These are phyloP conservation scores for Suhomyces kilbournensis DNA, from an alignment of 805 yeast species.

Conservation along the genomic window DNA sequence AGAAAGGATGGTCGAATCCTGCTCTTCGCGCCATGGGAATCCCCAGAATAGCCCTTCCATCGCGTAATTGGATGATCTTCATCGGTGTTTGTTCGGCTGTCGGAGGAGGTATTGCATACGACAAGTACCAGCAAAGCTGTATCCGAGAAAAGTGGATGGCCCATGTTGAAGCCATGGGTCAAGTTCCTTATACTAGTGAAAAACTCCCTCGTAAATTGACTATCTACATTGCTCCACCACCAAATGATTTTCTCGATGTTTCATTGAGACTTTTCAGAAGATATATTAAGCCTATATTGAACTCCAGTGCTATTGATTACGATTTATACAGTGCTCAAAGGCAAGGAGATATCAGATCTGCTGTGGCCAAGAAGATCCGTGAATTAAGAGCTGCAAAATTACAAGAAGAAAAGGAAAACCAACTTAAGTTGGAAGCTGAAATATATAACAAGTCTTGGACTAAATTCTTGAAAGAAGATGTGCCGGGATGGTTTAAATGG, in stretches of 20 bases:
- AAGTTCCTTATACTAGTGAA: constrained; percentile 42
- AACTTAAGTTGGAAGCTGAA: constrained; percentile 2
- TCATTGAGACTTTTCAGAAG: constrained; percentile 71
- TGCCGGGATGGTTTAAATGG: constrained; percentile 17
- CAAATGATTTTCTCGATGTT: constrained; percentile 80
- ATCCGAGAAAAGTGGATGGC: constrained; percentile 65
- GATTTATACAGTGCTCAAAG: constrained; percentile 72
- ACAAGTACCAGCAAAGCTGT: constrained; percentile 66
- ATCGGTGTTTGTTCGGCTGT: constrained; percentile 66
- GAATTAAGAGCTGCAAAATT: constrained; percentile 49
- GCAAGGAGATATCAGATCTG: constrained; percentile 83
- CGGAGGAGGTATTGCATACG: constrained; percentile 78
- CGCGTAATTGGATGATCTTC: constrained; percentile 91
- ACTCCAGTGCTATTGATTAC: constrained; percentile 80
- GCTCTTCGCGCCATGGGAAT: constrained; percentile 85
- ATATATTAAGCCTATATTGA: constrained; percentile 81
- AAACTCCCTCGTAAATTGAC: constrained; percentile 71
- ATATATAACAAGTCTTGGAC: constrained; percentile 26
- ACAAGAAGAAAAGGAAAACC: constrained; percentile 8
- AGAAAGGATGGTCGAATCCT: constrained; percentile 62
- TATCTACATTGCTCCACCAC: constrained; percentile 94
- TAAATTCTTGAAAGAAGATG: constrained; percentile 19
- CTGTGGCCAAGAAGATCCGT: constrained; percentile 82
- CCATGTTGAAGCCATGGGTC: constrained; percentile 52
- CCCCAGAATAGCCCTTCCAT: constrained; percentile 72